A percentile compares a stretch with the other conserved stretches of the same genome.
These are phyloP conservation scores for Trametes versicolor DNA, from an alignment of 1,284 basidiomycete genomes.

Conservation along the genomic window DNA sequence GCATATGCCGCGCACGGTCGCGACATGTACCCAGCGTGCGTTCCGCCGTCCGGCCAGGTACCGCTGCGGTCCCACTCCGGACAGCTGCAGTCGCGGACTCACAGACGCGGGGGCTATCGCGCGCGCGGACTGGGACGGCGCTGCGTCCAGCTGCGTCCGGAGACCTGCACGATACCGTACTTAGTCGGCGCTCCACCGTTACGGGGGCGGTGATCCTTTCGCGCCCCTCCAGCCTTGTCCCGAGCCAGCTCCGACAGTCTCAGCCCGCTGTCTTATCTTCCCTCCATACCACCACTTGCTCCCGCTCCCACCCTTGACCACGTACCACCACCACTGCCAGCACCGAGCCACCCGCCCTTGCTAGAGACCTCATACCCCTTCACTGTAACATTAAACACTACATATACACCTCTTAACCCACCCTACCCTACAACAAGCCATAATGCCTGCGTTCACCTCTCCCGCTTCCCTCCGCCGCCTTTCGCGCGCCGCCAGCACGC, in stretches of 20 bases:
- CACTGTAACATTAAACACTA: conserved; percentile 3
- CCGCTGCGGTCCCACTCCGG: conserved; percentile 20
- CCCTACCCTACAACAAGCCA: conserved; percentile 12
- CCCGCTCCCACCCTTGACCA: neutral
- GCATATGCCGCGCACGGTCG: conserved; percentile 4
- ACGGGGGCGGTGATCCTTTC: conserved; percentile 31
- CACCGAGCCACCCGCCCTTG: conserved; percentile 14
- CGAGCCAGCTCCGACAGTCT: conserved; percentile 12
- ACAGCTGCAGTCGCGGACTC: conserved; percentile 4
- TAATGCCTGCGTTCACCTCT: conserved; percentile 32
- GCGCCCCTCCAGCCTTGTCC: conserved; percentile 14
- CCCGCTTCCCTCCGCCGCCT: conserved; percentile 30
- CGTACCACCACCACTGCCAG: conserved; percentile 16
- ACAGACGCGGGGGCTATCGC: neutral
- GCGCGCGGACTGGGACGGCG: conserved; percentile 5
- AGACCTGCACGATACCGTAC: neutral
- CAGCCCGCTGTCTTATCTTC: conserved; percentile 29
- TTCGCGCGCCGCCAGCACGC: conserved; percentile 21
- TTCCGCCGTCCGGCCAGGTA: conserved; percentile 10
- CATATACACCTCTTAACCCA: neutral
- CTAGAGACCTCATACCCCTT: conserved; percentile 10
- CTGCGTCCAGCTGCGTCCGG: neutral
- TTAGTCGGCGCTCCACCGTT: conserved; percentile 30
- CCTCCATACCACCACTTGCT: conserved; percentile 19
- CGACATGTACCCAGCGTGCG: neutral